These are phyloP conservation scores for Candida cerambycidarum DNA, from an alignment of 805 yeast genomes.

Conservation along the genomic window DNA sequence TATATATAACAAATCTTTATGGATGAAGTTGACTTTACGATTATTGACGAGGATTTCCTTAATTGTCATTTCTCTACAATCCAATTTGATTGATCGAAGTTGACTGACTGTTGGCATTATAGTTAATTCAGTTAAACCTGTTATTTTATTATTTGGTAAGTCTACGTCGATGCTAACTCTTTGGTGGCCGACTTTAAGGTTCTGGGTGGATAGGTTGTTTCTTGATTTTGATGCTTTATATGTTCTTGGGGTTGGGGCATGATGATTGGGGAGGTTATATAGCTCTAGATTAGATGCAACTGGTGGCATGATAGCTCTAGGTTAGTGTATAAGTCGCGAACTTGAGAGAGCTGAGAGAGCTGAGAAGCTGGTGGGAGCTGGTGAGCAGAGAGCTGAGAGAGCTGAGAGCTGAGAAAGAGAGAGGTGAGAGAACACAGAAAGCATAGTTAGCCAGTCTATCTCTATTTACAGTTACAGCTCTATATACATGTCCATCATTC, in stretches of 20 bases:
- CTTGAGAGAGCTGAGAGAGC: no score
- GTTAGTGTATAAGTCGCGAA: no score
- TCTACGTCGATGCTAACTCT: constrained; percentile 79
- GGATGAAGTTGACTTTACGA: constrained; percentile 52
- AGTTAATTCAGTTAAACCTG: constrained; percentile 81
- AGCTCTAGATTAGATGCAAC: constrained; percentile 6
- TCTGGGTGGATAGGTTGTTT: constrained; percentile 36
- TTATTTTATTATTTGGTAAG: constrained; percentile 53
- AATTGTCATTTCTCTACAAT: constrained; percentile 74
- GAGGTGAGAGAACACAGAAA: no score
- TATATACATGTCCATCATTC: no score
- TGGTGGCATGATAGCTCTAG: constrained; percentile 5
- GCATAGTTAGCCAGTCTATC: no score
- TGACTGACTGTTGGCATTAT: constrained; percentile 66
- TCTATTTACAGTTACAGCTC: neutral
- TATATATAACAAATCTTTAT: constrained; percentile 53
- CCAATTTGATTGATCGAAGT: constrained; percentile 63
- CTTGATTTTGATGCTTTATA: constrained; percentile 21
- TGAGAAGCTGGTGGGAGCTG: no score
- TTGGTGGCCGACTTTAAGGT: constrained; percentile 81
- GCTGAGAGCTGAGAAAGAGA: no score
- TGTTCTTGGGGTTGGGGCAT: constrained; percentile 18
- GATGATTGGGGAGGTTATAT: neutral
- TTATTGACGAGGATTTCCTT: constrained; percentile 60
- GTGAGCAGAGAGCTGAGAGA: no score